Percentiles rank a stretch among this genome's conserved stretches.
Evolutionary conservation across 2,329 filamentous ascomycete genomes (phyloP).

Genomic region (Huntiella moniliformis): DNA sequence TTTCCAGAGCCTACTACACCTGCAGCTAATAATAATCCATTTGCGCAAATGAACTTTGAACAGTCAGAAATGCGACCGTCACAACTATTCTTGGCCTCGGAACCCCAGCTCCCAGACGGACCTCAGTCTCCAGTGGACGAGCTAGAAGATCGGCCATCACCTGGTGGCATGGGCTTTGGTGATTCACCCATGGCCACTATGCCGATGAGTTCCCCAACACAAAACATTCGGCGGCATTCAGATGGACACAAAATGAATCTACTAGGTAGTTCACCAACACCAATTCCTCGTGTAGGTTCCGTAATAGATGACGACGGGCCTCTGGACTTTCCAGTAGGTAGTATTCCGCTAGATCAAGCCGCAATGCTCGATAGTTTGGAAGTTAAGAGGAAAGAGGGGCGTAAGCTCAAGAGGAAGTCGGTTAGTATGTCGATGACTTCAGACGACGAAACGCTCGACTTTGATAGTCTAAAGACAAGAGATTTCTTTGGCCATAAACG

Average conservation of each 20-base stretch:
- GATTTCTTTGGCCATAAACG: not conserved
- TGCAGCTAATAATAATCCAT: slow-evolving; percentile 28
- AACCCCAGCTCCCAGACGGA: slow-evolving; percentile 25
- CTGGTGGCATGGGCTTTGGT: too few species aligned
- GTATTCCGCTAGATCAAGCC: too few species aligned
- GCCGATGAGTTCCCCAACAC: too few species aligned
- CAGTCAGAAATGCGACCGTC: slow-evolving; percentile 16
- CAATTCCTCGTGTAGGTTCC: too few species aligned
- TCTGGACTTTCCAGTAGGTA: slow-evolving; percentile 11
- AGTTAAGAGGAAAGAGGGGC: too few species aligned
- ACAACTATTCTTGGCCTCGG: slow-evolving; percentile 34
- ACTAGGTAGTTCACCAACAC: too few species aligned
- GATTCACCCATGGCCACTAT: too few species aligned
- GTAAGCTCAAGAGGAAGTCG: slow-evolving; percentile 3
- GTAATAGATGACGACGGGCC: slow-evolving; percentile 5
- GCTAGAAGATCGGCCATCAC: too few species aligned
- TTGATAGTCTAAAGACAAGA: not conserved
- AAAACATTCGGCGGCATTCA: too few species aligned
- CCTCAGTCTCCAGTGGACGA: too few species aligned
- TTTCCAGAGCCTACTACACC: slow-evolving; percentile 29
- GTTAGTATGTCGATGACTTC: slow-evolving; percentile 27
- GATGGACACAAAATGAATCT: too few species aligned
- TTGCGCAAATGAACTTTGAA: slow-evolving; percentile 15
- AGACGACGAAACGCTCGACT: not conserved
- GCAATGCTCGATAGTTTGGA: too few species aligned